phyloP scores from a whole-genome alignment of 768 basidiomycete genomes.

The Lactifluus rugatus region DNA sequence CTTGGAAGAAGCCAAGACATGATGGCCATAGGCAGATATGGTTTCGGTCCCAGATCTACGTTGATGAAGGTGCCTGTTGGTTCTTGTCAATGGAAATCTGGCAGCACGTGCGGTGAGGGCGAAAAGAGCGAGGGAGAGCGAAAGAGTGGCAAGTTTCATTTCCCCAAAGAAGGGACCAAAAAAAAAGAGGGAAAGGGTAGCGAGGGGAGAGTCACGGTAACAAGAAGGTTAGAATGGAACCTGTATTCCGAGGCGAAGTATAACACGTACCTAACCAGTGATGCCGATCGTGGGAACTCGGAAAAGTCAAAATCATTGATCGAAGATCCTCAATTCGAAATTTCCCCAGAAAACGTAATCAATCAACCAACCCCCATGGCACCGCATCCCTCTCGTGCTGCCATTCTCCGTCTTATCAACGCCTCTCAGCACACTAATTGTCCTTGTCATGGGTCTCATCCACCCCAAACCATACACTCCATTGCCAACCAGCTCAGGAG shows the following conservation, averaged over 20 bases:
- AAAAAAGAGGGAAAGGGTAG: slow-evolving; percentile 19
- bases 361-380: slow-evolving; percentile 17
- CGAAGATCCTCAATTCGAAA: not conserved
- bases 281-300: too few relatives aligned
- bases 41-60: slow-evolving; percentile 30
- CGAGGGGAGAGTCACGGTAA: slow-evolving; percentile 18
- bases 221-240: not conserved
- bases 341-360: not conserved
- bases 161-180: slow-evolving; percentile 15
- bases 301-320: too few relatives aligned
- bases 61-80: slow-evolving; percentile 28
- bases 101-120: slow-evolving; percentile 35
- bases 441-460: slow-evolving; percentile 71
- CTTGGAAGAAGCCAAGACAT: slow-evolving; percentile 26
- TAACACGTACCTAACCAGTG: too few relatives aligned
- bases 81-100: slow-evolving; percentile 39
- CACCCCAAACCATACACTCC: slow-evolving; percentile 32
- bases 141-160: slow-evolving; percentile 35
- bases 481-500: slow-evolving; percentile 55
- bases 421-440: slow-evolving; percentile 65
- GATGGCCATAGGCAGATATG: slow-evolving; percentile 19
- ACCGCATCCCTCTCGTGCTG: slow-evolving; percentile 39
- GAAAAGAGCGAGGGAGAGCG: slow-evolving; percentile 32
- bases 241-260: too few relatives aligned
- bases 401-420: slow-evolving; percentile 67